Evolutionary conservation across 495 filamentous ascomycete genomes (phyloP), one percentile per base, ranked within the genome.

Genomic region (Melanomma pulvis-pyrius): DNA sequence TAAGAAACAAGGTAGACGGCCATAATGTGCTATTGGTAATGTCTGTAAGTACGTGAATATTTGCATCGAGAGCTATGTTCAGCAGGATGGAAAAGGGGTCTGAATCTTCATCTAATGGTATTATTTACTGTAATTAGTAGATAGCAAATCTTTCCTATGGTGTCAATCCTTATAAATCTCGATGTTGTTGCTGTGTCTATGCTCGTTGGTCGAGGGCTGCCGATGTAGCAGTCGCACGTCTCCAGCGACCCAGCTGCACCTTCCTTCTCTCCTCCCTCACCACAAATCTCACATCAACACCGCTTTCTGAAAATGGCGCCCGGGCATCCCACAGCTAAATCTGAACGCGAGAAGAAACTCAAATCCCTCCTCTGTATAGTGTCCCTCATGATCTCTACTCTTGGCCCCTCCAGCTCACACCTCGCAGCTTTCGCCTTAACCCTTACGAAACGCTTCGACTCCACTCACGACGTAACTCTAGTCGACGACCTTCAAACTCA

Each of bases 291-390:
- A 61, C 29, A 6, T 36, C 36, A 15, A 61, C 24, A 12, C 24
- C 13, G 32, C 48, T 39, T 28, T 24, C 22, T 26, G 21, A 41
- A 7, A 13, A 67, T 67, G 64, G 57, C 57, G 26, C 58, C 63
- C 8, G n/a, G 11, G 7, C 39, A 39, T 44, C 11, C 44, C n/a
- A 52, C 48, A 36, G 32, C 30, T 25, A 54, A 26, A 25, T 29
- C 50, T 12, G 70, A 72, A 54, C 68, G 63, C 22, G 70, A 73
- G 55, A 73, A 69, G 60, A 74, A 70, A 47, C 36, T 73, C 21
- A 66, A 66, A 19, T 29, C 60, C 13, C 30, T 74, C 1, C 64
- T 74, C 19, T 30, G 72, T 74, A 63, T 41, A 59, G 51, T 7
- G 11, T 9, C 17, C 22, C 56, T 25, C 29, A 29, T 30, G 8